Percentiles rank a stretch among this genome's conserved stretches.
These are phyloP conservation scores for Euphrasia confusa DNA, from an alignment of 257 asterid species.

Conservation along the genomic window DNA sequence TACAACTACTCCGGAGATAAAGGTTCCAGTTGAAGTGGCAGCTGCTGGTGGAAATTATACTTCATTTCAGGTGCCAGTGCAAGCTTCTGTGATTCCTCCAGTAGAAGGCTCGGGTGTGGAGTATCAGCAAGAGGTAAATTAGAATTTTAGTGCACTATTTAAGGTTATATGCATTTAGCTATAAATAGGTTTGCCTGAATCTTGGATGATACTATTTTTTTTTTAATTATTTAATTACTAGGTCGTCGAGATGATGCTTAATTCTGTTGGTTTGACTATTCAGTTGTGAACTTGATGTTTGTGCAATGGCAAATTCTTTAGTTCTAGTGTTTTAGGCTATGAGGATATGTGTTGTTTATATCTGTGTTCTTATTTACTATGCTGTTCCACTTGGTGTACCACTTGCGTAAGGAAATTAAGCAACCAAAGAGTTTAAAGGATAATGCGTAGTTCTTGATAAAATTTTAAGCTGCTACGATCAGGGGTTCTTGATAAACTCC, in stretches of 20 bases:
- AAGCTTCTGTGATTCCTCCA: slow-evolving; percentile 22
- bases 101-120: slow-evolving; percentile 39
- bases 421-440: background rate
- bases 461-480: too few relatives aligned
- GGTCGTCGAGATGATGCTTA: background rate
- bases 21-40: slow-evolving; percentile 70
- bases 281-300: background rate
- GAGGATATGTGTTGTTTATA: background rate
- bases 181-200: too few relatives aligned
- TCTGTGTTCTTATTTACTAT: background rate
- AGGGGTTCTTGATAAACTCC: too few relatives aligned
- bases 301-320: background rate
- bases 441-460: too few relatives aligned
- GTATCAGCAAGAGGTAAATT: slow-evolving; percentile 49
- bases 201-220: background rate
- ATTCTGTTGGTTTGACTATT: background rate
- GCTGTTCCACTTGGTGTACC: background rate
- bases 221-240: background rate
- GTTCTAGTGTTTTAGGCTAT: slow-evolving; percentile 7
- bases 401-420: background rate
- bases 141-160: too few relatives aligned
- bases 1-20: slow-evolving; percentile 65
- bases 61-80: slow-evolving; percentile 53
- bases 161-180: too few relatives aligned
- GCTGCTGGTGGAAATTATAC: slow-evolving; percentile 66